A percentile compares a stretch with the other conserved stretches of the same genome.
phyloP scores from a whole-genome alignment of 2,329 filamentous ascomycete genomes.

The Cadophora sp. region DNA sequence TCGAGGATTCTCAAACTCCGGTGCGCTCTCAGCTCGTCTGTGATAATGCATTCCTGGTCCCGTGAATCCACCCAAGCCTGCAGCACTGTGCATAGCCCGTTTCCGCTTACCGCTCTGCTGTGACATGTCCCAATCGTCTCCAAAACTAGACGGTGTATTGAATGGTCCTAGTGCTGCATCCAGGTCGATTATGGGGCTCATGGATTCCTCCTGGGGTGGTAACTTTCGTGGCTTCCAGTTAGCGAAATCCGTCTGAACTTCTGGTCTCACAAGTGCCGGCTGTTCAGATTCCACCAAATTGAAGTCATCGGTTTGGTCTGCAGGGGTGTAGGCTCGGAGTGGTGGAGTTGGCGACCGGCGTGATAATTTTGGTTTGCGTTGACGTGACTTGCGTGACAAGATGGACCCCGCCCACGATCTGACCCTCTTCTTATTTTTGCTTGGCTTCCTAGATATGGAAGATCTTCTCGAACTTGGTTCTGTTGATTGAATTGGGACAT shows the following conservation, averaged over 20 bases:
- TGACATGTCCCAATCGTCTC: constrained; percentile 71
- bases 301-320: constrained; percentile 36
- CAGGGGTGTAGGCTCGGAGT: constrained; percentile 41
- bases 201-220: constrained; percentile 61
- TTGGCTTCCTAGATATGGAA: constrained; percentile 43
- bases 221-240: constrained; percentile 49
- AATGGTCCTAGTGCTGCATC: constrained; percentile 94
- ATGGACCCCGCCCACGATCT: constrained; percentile 65
- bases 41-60: constrained; percentile 79
- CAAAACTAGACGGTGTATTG: constrained; percentile 74
- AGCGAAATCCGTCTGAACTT: constrained; percentile 40
- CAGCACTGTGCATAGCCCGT: constrained; percentile 78
- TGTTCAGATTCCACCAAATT: constrained; percentile 31
- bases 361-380: constrained; percentile 50
- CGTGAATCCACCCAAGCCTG: constrained; percentile 70
- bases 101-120: constrained; percentile 63
- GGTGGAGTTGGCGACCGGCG: constrained; percentile 53
- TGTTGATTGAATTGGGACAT: constrained; percentile 36
- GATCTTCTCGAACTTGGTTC: constrained; percentile 40
- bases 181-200: constrained; percentile 87
- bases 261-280: constrained; percentile 24
- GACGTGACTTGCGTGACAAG: constrained; percentile 55
- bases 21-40: constrained; percentile 79
- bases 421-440: constrained; percentile 74
- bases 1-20: constrained; percentile 76